A percentile compares a stretch with the other conserved stretches of the same genome.
Conservation (phyloP, 2,329 filamentous ascomycete genomes). For the Monilinia fructigena region DNA sequence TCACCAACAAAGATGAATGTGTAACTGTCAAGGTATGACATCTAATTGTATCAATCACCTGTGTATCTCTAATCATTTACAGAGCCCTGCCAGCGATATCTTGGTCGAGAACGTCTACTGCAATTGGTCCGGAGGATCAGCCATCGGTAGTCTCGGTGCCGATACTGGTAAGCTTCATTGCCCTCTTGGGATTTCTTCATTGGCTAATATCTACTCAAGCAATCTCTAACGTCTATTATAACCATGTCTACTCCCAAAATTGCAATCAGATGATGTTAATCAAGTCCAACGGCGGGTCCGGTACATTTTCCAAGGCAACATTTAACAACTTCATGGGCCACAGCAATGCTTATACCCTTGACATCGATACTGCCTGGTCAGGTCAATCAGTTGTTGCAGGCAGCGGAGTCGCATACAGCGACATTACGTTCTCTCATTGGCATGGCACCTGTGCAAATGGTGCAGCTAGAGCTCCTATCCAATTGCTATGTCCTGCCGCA, state of each 20-base stretch:
- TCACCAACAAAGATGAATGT: conserved; percentile 63
- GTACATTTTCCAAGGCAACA: conserved; percentile 49
- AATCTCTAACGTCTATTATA: conserved; percentile 54
- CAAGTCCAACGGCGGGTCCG: conserved; percentile 58
- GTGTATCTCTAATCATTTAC: conserved; percentile 4
- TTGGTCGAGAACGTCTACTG: conserved; percentile 61
- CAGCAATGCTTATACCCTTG: conserved; percentile 56
- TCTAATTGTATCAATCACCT: background rate
- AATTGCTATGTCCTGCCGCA: conserved; percentile 50
- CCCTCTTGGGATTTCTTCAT: background rate
- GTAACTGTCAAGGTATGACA: conserved; percentile 51
- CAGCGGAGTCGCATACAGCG: conserved; percentile 51
- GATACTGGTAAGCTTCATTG: conserved; percentile 40
- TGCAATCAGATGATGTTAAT: conserved; percentile 64
- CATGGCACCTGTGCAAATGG: conserved; percentile 50
- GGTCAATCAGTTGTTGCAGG: conserved; percentile 46
- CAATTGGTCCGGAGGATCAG: conserved; percentile 60
- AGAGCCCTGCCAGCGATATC: conserved; percentile 56
- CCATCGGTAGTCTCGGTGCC: conserved; percentile 54
- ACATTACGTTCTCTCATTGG: conserved; percentile 56
- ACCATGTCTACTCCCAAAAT: conserved; percentile 57
- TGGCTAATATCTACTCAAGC: conserved; percentile 30
- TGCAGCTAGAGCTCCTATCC: conserved; percentile 51
- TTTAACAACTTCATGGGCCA: conserved; percentile 61
- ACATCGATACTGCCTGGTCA: conserved; percentile 56